These are phyloP conservation scores for Flagelloscypha sp. DNA, from an alignment of 768 basidiomycete species.

Conservation along the genomic window DNA sequence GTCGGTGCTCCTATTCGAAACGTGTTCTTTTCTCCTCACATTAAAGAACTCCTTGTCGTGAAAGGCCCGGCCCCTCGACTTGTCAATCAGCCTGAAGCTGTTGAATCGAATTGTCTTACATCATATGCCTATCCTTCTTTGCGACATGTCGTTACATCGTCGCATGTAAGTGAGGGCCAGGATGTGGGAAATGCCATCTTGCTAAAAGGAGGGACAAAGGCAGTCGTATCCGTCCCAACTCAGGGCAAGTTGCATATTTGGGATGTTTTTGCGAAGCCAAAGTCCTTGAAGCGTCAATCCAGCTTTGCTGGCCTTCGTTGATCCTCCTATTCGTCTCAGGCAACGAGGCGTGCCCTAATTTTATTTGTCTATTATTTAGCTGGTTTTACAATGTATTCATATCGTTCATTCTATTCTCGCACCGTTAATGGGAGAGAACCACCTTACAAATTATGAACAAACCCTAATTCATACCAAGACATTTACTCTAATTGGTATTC, in stretches of 20 bases:
- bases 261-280: slow-evolving; percentile 45
- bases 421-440: too few species aligned
- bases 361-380: too few species aligned
- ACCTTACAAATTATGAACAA: too few species aligned
- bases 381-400: too few species aligned
- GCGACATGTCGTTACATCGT: slow-evolving; percentile 44
- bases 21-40: slow-evolving; percentile 68
- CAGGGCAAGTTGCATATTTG: slow-evolving; percentile 63
- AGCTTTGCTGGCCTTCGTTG: too few species aligned
- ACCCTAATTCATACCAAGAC: too few species aligned
- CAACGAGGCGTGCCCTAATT: too few species aligned
- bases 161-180: slow-evolving; percentile 36
- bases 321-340: too few species aligned
- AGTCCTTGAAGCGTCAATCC: slow-evolving; percentile 20
- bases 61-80: slow-evolving; percentile 37
- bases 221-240: slow-evolving; percentile 51
- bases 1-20: slow-evolving; percentile 57
- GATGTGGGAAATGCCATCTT: slow-evolving; percentile 53
- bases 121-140: slow-evolving; percentile 57
- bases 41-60: slow-evolving; percentile 79
- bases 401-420: too few species aligned
- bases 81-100: slow-evolving; percentile 4
- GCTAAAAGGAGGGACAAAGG: slow-evolving; percentile 42
- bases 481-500: too few species aligned
- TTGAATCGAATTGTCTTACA: slow-evolving; percentile 27